Base-by-base conservation (phyloP, 345 rosid species). In the Bruguiera sexangula region DNA sequence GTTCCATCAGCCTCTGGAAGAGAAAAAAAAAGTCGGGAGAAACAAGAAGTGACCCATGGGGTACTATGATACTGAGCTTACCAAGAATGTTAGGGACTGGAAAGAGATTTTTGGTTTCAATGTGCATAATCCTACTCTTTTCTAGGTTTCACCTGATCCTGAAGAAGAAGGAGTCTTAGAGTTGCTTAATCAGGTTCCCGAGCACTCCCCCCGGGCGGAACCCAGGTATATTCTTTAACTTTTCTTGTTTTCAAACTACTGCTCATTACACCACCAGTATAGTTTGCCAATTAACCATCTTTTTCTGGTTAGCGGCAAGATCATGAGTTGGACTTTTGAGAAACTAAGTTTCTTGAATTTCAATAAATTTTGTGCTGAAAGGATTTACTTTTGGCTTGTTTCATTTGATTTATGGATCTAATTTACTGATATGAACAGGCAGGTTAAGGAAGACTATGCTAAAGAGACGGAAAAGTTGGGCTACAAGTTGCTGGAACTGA, bases 41-140 rank as follows among this genome's bases (percentile, higher is more conserved):
- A 59, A 50, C 20, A 85, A 79, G 50, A 65, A 46, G 67, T 52
- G 15, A 8, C 65, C n/a, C n/a, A n/a, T n/a, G n/a, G n/a, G n/a
- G n/a, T n/a, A n/a, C n/a, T n/a, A n/a, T n/a, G n/a, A n/a, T 0
- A n/a, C 31, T 6, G 87, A 81, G 73, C 79, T 75, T 61, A 81
- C 85, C 29, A 84, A 84, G 72, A 84, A 84, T 63, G 85, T 84
- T 57, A 78, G 85, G 70, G 87, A 84, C 51, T 82, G 85, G 88
- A 84, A 79, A 71, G 85, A 81, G 55, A 80, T 84, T 18, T 79
- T 77, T 70, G 85, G 81, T 72, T 65, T 75, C 32, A 53, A 27
- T 27, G 60, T 66, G 6, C 8, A 53, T 0, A 31, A 62, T 5
- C 82, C 78, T 43, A 71, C 71, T 13, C 18, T 69, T 6, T 62